Percentiles rank a stretch among this genome's conserved stretches.
phyloP scores from a whole-genome alignment of 805 yeast species.

The Lachancea meyersii region DNA sequence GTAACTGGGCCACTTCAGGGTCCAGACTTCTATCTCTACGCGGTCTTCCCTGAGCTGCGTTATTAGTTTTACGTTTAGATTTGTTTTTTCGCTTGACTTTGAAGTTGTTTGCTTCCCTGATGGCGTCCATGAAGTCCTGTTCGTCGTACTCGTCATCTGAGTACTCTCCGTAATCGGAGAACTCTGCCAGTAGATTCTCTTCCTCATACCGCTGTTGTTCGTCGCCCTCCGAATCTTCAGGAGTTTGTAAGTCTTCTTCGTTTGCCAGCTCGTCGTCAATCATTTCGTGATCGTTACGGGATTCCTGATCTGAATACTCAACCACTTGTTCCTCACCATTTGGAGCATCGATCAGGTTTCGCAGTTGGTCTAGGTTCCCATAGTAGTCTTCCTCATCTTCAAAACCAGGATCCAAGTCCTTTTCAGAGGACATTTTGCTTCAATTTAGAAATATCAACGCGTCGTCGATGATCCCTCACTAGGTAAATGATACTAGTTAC shows the following conservation, averaged over 20 bases:
- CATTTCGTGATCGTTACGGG: constrained; percentile 7
- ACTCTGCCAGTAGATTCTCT: constrained; percentile 34
- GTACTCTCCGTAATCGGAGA: constrained; percentile 34
- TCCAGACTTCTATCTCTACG: constrained; percentile 43
- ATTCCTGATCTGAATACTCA: constrained; percentile 8
- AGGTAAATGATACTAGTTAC: too few species aligned
- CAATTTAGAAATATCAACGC: not conserved
- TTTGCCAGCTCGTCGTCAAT: constrained; percentile 10
- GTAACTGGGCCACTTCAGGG: constrained; percentile 63
- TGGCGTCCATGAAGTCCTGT: constrained; percentile 50
- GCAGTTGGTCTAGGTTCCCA: constrained; percentile 32
- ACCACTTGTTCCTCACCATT: constrained; percentile 9
- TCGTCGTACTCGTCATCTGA: constrained; percentile 37
- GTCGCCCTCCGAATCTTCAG: constrained; percentile 14
- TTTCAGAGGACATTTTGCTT: not conserved
- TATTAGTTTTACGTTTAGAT: constrained; percentile 26
- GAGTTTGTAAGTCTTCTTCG: constrained; percentile 5
- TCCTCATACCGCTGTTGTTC: constrained; percentile 20
- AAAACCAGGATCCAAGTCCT: constrained; percentile 1
- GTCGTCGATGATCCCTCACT: too few species aligned
- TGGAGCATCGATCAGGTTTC: constrained; percentile 16
- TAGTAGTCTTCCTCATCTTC: constrained; percentile 26
- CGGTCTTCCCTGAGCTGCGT: constrained; percentile 24
- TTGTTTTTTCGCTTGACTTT: constrained; percentile 38
- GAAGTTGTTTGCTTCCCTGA: constrained; percentile 63